phyloP scores from a whole-genome alignment of 257 asterid genomes.

The Datura wrightii region DNA sequence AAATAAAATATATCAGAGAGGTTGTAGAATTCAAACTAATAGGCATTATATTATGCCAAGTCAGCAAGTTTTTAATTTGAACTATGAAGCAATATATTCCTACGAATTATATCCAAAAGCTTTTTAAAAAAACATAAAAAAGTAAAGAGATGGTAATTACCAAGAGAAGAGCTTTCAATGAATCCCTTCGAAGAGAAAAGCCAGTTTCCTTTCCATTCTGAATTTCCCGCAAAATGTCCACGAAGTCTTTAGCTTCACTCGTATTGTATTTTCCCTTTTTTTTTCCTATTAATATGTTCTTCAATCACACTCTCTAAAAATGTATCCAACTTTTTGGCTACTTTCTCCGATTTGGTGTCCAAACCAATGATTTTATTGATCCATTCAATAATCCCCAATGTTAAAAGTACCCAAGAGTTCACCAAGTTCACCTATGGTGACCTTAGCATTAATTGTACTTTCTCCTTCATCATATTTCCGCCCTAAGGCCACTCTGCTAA shows the following conservation, averaged over 20 bases:
- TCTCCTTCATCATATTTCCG: conserved; percentile 42
- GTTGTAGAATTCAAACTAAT: too few relatives aligned
- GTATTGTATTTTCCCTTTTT: background rate
- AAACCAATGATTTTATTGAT: conserved; percentile 42
- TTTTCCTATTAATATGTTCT: conserved; percentile 33
- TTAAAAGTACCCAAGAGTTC: conserved; percentile 36
- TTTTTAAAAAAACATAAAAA: background rate
- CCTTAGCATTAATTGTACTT: conserved; percentile 38
- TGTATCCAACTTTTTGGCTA: conserved; percentile 40
- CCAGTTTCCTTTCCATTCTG: conserved; percentile 39
- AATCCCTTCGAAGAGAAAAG: conserved; percentile 37
- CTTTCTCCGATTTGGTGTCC: conserved; percentile 35
- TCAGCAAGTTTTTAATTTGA: too few relatives aligned
- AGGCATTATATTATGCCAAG: too few relatives aligned
- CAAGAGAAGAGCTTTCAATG: conserved; percentile 48
- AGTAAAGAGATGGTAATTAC: conserved; percentile 21
- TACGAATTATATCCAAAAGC: too few relatives aligned
- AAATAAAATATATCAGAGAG: too few relatives aligned
- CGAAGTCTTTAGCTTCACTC: conserved; percentile 37
- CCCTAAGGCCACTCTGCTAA: conserved; percentile 54
- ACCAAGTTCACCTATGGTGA: conserved; percentile 27
- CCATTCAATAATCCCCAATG: conserved; percentile 51
- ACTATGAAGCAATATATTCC: too few relatives aligned
- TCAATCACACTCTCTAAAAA: conserved; percentile 45
- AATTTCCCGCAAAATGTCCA: conserved; percentile 51